Evolutionary conservation across 257 asterid genomes (phyloP).

Genomic region (Scutellaria barbata): DNA sequence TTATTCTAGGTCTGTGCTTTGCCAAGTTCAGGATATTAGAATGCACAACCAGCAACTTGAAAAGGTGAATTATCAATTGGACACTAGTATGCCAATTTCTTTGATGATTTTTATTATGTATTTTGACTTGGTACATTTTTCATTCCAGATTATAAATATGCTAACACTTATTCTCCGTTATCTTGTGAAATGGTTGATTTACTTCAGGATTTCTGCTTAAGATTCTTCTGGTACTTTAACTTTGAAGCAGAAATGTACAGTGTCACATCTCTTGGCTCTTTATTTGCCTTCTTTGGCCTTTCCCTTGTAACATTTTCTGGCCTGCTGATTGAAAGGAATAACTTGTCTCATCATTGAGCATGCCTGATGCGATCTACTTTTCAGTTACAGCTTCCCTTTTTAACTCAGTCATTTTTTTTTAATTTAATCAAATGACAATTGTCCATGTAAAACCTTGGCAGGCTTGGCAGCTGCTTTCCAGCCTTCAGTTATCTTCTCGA

Average conservation of each 20-base stretch:
- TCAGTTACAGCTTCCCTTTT: constrained; percentile 17
- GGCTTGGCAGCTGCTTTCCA: constrained; percentile 89
- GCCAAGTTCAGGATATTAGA: constrained; percentile 55
- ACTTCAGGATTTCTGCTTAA: constrained; percentile 14
- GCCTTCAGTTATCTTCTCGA: constrained; percentile 70
- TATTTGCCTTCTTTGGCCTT: constrained; percentile 23
- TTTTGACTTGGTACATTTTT: neutral
- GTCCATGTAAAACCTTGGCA: constrained; percentile 44
- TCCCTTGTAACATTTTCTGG: constrained; percentile 14
- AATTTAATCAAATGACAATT: constrained; percentile 17
- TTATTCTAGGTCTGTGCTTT: constrained; percentile 55
- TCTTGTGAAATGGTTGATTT: constrained; percentile 21
- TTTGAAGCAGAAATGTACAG: neutral
- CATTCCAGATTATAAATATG: constrained; percentile 18
- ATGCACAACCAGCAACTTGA: constrained; percentile 60
- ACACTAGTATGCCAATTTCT: constrained; percentile 3
- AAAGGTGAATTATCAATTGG: constrained; percentile 57
- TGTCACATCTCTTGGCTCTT: constrained; percentile 1
- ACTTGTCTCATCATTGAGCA: constrained; percentile 24
- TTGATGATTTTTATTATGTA: constrained; percentile 12
- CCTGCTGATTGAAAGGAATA: constrained; percentile 18
- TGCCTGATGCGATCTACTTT: constrained; percentile 15
- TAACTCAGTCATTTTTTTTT: constrained; percentile 6
- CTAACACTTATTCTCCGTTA: constrained; percentile 7
- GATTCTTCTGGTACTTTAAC: neutral